A percentile compares a stretch with the other conserved stretches of the same genome.
Conservation (phyloP, 176 grass and related monocot species). For the Alopecurus myosuroides region DNA sequence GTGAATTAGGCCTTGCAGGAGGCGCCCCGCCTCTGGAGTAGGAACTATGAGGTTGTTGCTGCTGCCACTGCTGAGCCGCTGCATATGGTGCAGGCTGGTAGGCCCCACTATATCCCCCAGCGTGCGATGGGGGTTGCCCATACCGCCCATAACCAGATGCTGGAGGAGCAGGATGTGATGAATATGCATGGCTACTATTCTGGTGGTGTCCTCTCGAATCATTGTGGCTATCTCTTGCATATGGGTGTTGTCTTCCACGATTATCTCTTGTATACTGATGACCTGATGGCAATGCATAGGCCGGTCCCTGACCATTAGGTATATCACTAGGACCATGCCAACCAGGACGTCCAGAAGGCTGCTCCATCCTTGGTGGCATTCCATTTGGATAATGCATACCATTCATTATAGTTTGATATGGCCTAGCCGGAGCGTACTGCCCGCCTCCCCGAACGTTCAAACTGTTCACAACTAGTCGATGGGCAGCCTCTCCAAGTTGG, state of each 20-base stretch:
- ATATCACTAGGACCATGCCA: conserved; percentile 32
- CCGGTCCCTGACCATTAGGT: conserved; percentile 28
- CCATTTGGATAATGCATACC: conserved; percentile 44
- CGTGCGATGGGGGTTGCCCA: conserved; percentile 25
- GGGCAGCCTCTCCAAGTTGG: conserved; percentile 80
- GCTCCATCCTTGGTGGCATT: conserved; percentile 34
- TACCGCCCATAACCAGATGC: conserved; percentile 43
- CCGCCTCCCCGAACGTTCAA: conserved; percentile 40
- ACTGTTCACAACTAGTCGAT: conserved; percentile 80
- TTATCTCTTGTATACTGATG: conserved; percentile 54
- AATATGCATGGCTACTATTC: conserved; percentile 19
- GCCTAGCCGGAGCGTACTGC: conserved; percentile 28
- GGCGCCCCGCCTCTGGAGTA: conserved; percentile 27
- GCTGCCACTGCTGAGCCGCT: conserved; percentile 47
- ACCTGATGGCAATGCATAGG: conserved; percentile 33
- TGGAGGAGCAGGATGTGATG: conserved; percentile 28
- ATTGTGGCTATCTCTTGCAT: conserved; percentile 33
- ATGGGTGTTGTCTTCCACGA: conserved; percentile 20
- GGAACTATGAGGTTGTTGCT: conserved; percentile 26
- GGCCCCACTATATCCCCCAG: conserved; percentile 24
- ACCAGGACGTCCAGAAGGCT: conserved; percentile 34
- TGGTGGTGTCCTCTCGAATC: conserved; percentile 50
- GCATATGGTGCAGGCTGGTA: conserved; percentile 51
- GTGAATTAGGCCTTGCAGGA: conserved; percentile 36
- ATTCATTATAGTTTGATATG: conserved; percentile 47